phyloP scores from a whole-genome alignment of 208 protist species.

The Strigomonas culicis region DNA sequence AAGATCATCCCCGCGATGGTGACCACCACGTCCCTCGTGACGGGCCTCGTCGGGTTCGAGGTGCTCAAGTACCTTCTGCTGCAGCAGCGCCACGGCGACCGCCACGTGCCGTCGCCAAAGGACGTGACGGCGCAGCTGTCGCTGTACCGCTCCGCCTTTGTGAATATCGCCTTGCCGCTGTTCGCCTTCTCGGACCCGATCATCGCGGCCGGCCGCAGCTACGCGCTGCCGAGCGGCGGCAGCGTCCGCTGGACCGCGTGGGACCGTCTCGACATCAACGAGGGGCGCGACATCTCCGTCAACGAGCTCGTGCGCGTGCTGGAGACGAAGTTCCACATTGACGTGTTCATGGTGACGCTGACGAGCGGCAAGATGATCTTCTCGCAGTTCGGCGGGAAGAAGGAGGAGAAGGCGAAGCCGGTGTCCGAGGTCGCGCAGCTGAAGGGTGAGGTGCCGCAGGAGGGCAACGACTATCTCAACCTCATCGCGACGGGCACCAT shows the following conservation, averaged over 20 bases:
- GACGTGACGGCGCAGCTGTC: slow-evolving; percentile 52
- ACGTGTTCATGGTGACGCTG: slow-evolving; percentile 92
- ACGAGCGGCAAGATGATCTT: slow-evolving; percentile 84
- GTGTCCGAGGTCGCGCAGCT: slow-evolving; percentile 60
- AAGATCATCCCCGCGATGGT: slow-evolving; percentile 99
- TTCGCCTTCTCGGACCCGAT: slow-evolving; percentile 96
- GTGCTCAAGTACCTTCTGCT: slow-evolving; percentile 95
- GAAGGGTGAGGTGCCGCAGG: slow-evolving; percentile 48
- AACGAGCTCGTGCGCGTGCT: slow-evolving; percentile 90
- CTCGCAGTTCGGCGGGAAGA: slow-evolving; percentile 75
- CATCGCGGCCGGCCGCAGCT: slow-evolving; percentile 41
- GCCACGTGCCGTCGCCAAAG: slow-evolving; percentile 15
- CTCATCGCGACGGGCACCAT: slow-evolving; percentile 76
- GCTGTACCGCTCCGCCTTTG: slow-evolving; percentile 94
- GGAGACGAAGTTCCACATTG: slow-evolving; percentile 84
- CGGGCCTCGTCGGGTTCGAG: slow-evolving; percentile 97
- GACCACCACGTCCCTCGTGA: slow-evolving; percentile 99
- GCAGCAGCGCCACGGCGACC: slow-evolving; percentile 31
- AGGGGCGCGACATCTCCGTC: slow-evolving; percentile 93
- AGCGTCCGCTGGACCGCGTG: slow-evolving; percentile 92
- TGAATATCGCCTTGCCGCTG: slow-evolving; percentile 98
- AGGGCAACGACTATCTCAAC: slow-evolving; percentile 65
- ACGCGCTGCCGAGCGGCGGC: slow-evolving; percentile 44
- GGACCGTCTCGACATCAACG: slow-evolving; percentile 95
- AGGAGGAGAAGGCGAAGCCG: slow-evolving; percentile 52